Conservation (phyloP, 768 basidiomycete genomes). For the Imleria badia region DNA sequence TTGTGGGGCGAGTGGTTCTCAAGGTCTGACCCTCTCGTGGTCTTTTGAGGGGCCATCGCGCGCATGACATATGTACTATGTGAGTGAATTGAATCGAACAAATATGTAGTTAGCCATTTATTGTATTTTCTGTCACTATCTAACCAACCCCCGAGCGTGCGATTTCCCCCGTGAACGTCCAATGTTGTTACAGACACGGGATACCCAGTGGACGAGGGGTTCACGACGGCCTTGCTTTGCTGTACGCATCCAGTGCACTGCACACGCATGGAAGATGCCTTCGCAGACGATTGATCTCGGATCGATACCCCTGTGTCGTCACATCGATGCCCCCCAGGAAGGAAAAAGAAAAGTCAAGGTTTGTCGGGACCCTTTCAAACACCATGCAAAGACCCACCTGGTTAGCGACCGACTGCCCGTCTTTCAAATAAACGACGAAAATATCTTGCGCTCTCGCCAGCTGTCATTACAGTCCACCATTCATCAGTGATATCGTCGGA, state of each 20-base stretch:
- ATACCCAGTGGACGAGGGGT: neutral
- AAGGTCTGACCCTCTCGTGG: constrained; percentile 10
- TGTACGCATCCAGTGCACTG: constrained; percentile 18
- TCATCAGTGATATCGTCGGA: neutral
- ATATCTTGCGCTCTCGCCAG: constrained; percentile 19
- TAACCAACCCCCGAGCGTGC: too few species aligned
- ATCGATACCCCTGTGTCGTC: constrained; percentile 11
- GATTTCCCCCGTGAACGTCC: too few species aligned
- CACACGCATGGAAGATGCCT: constrained; percentile 14
- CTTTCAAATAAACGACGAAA: constrained; percentile 20
- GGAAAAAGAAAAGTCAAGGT: too few species aligned
- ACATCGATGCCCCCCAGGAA: too few species aligned
- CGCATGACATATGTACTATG: too few species aligned
- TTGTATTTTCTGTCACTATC: too few species aligned
- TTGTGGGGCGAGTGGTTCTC: constrained; percentile 22
- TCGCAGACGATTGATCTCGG: constrained; percentile 18
- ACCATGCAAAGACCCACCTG: neutral
- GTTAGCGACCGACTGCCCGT: constrained; percentile 14
- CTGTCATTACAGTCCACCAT: constrained; percentile 1
- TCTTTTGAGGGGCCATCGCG: neutral
- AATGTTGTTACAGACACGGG: too few species aligned
- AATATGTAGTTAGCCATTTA: too few species aligned
- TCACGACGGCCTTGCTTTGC: constrained; percentile 12
- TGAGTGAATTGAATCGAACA: neutral
- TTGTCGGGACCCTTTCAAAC: too few species aligned